Percentiles rank a stretch among this genome's conserved stretches.
Conservation (phyloP, 2,329 filamentous ascomycete species). For the Diaporthe longicolla region DNA sequence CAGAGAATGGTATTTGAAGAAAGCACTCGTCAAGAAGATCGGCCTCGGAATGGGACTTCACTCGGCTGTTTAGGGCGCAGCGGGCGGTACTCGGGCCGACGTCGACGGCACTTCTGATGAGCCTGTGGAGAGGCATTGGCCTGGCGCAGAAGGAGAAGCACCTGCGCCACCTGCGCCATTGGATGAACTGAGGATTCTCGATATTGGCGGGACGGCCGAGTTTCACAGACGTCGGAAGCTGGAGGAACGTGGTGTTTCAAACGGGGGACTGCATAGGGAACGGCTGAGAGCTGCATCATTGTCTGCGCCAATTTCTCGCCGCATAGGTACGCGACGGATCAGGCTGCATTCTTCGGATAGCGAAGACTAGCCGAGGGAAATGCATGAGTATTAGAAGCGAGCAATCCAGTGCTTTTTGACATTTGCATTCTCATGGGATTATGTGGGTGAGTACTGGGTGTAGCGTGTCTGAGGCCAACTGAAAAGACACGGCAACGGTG, state of each 20-base stretch:
- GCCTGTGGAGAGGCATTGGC: constrained; percentile 16
- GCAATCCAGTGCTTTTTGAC: background rate
- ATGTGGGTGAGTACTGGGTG: background rate
- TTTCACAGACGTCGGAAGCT: background rate
- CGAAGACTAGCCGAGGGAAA: background rate
- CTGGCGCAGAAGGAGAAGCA: background rate
- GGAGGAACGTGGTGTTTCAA: constrained; percentile 20
- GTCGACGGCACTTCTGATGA: constrained; percentile 28
- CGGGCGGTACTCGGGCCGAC: background rate
- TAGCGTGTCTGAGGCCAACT: background rate
- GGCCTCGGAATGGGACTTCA: constrained; percentile 79
- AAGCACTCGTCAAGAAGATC: constrained; percentile 84
- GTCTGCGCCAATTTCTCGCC: background rate
- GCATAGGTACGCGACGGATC: background rate
- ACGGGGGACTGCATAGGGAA: constrained; percentile 9
- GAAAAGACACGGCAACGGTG: background rate
- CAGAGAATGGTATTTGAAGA: constrained; percentile 87
- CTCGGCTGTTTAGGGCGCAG: constrained; percentile 35
- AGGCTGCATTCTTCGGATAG: background rate
- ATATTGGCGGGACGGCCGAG: background rate
- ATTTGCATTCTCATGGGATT: no score
- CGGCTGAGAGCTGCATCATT: constrained; percentile 7
- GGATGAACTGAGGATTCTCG: background rate
- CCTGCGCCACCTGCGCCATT: background rate
- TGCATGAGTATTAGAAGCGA: constrained; percentile 12